Percentiles rank a stretch among this genome's conserved stretches.
Evolutionary conservation across 768 basidiomycete genomes (phyloP).

Genomic region (Panaeolus cyanescens): DNA sequence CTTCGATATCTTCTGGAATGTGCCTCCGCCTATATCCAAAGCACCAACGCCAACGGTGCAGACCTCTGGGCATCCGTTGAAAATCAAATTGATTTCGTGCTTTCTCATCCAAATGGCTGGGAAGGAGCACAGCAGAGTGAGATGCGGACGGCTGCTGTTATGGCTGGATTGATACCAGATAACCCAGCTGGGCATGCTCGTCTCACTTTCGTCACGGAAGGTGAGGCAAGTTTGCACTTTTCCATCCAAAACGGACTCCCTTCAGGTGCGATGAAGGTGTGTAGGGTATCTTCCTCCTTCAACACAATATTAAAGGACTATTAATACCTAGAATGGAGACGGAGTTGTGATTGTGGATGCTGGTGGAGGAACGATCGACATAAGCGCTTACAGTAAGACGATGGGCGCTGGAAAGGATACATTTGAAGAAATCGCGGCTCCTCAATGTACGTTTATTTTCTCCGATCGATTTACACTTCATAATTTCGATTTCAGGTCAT

Average conservation of each 20-base stretch:
- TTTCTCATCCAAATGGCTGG: slow-evolving; percentile 47
- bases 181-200: slow-evolving; percentile 34
- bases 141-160: slow-evolving; percentile 43
- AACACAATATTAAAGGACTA: background rate
- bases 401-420: slow-evolving; percentile 42
- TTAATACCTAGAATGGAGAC: slow-evolving; percentile 5
- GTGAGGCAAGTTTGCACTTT: slow-evolving; percentile 54
- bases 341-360: slow-evolving; percentile 15
- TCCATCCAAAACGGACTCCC: slow-evolving; percentile 38
- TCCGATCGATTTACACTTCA: background rate
- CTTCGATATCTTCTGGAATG: slow-evolving; percentile 46
- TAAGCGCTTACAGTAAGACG: slow-evolving; percentile 43
- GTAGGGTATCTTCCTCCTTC: background rate
- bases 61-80: slow-evolving; percentile 43
- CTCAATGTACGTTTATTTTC: slow-evolving; percentile 31
- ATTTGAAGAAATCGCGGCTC: slow-evolving; percentile 44
- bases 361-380: slow-evolving; percentile 47
- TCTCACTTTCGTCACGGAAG: slow-evolving; percentile 50
- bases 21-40: slow-evolving; percentile 42
- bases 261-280: slow-evolving; percentile 24
- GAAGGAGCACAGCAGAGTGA: slow-evolving; percentile 42
- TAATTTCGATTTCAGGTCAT: background rate
- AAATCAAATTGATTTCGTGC: slow-evolving; percentile 39
- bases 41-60: slow-evolving; percentile 42
- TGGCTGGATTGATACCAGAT: slow-evolving; percentile 40